These are phyloP conservation scores for Sambucus nigra DNA, from an alignment of 129 eudicot species.

Conservation along the genomic window DNA sequence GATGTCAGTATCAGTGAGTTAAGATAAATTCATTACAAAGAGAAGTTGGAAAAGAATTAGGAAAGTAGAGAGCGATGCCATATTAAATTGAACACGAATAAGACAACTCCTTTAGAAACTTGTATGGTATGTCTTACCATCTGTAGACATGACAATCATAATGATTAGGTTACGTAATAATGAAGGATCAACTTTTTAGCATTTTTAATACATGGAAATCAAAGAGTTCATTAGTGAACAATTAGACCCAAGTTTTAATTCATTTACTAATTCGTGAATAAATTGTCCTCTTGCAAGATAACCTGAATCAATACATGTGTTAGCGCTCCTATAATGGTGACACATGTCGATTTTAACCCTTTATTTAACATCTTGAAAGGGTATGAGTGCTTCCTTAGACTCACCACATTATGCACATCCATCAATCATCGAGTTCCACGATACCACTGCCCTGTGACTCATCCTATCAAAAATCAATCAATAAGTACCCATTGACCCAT, in stretches of 20 bases:
- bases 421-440: conserved; percentile 90
- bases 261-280: conserved; percentile 39
- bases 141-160: no score
- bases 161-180: no score
- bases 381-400: conserved; percentile 59
- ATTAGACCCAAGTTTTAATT: conserved; percentile 32
- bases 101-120: no score
- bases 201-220: conserved; percentile 88
- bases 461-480: conserved; percentile 51
- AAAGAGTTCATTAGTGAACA: conserved; percentile 65
- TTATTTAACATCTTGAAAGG: conserved; percentile 66
- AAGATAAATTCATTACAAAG: no score
- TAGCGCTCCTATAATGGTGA: conserved; percentile 75
- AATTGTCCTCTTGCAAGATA: conserved; percentile 53
- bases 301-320: conserved; percentile 62
- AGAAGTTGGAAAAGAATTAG: no score
- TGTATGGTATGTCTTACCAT: no score
- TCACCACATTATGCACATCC: conserved; percentile 70
- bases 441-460: conserved; percentile 48
- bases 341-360: conserved; percentile 60
- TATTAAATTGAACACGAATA: no score
- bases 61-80: no score
- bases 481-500: conserved; percentile 42
- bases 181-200: conserved; percentile 49
- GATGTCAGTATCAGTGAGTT: no score